Conservation (phyloP, 768 basidiomycete genomes). For the Rhizopogon salebrosus region DNA sequence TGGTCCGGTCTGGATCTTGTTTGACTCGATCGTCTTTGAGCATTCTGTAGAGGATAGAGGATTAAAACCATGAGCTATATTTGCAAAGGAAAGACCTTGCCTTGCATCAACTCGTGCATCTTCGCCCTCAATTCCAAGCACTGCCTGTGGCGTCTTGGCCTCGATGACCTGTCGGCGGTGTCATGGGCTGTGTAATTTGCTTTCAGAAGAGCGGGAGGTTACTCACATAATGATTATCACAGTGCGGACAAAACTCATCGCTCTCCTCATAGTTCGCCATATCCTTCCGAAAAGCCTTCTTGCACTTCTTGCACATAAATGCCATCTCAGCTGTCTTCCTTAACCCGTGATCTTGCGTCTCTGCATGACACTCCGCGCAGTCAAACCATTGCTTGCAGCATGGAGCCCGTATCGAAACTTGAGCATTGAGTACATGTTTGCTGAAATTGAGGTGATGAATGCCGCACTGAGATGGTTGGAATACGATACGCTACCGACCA, state of each 20-base stretch:
- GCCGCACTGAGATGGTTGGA: not conserved
- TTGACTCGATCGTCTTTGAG: slow-evolving; percentile 83
- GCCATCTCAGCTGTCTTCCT: slow-evolving; percentile 77
- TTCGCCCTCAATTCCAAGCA: slow-evolving; percentile 84
- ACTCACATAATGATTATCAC: slow-evolving; percentile 95
- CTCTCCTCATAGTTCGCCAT: slow-evolving; percentile 91
- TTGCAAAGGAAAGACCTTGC: slow-evolving; percentile 36
- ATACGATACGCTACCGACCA: slow-evolving; percentile 17
- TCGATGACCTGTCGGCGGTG: slow-evolving; percentile 65
- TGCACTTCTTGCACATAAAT: slow-evolving; percentile 85
- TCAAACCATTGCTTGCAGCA: slow-evolving; percentile 99
- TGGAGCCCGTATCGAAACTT: slow-evolving; percentile 92
- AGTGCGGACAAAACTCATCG: slow-evolving; percentile 97
- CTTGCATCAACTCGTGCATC: slow-evolving; percentile 84
- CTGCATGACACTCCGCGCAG: slow-evolving; percentile 93
- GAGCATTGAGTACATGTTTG: slow-evolving; percentile 95
- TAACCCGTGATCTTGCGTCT: slow-evolving; percentile 69
- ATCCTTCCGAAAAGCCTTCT: slow-evolving; percentile 95
- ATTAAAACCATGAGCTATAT: not conserved
- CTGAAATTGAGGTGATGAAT: slow-evolving; percentile 33
- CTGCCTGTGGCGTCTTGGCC: slow-evolving; percentile 85
- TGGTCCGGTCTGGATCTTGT: slow-evolving; percentile 40
- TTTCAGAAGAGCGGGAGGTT: not conserved
- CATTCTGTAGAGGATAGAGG: slow-evolving; percentile 51
- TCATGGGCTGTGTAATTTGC: not conserved